phyloP scores from a whole-genome alignment of 2,329 filamentous ascomycete species.

The Fusarium penzigii region DNA sequence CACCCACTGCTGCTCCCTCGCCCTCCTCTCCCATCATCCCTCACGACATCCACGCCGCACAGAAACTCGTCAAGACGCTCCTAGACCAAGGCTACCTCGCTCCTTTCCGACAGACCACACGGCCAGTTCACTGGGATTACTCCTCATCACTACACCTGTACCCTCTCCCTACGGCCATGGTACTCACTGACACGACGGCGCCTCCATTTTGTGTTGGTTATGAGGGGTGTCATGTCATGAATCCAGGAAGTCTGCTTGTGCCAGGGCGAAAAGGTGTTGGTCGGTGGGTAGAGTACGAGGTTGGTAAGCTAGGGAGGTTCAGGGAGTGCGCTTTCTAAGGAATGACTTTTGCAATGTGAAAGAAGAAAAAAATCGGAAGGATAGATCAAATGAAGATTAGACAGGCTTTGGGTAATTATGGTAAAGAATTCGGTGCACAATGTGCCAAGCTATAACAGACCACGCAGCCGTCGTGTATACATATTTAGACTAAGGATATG shows the following conservation, averaged over 20 bases:
- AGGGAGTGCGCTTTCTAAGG: conserved; percentile 63
- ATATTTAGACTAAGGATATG: too few relatives aligned
- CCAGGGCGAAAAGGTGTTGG: conserved; percentile 67
- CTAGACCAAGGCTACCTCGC: conserved; percentile 88
- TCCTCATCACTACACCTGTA: conserved; percentile 77
- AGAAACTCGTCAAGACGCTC: conserved; percentile 85
- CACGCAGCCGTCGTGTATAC: too few relatives aligned
- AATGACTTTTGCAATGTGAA: background rate
- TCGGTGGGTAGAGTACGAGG: conserved; percentile 86
- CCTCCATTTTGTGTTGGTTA: conserved; percentile 87
- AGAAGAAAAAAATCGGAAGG: too few relatives aligned
- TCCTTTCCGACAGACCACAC: conserved; percentile 77
- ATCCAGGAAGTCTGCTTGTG: conserved; percentile 78
- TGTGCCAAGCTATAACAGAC: too few relatives aligned
- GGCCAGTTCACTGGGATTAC: conserved; percentile 91
- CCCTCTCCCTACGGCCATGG: conserved; percentile 80
- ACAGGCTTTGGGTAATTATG: too few relatives aligned
- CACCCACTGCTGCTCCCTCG: conserved; percentile 13
- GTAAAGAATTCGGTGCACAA: too few relatives aligned
- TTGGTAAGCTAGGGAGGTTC: conserved; percentile 62
- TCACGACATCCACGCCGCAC: conserved; percentile 60
- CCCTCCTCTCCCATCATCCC: conserved; percentile 43
- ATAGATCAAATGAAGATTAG: too few relatives aligned
- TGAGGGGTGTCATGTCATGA: conserved; percentile 94
- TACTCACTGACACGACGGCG: conserved; percentile 79